A percentile compares a stretch with the other conserved stretches of the same genome.
Evolutionary conservation across 208 protist genomes (phyloP).

Genomic region (Acanthamoeba culbertsoni): DNA sequence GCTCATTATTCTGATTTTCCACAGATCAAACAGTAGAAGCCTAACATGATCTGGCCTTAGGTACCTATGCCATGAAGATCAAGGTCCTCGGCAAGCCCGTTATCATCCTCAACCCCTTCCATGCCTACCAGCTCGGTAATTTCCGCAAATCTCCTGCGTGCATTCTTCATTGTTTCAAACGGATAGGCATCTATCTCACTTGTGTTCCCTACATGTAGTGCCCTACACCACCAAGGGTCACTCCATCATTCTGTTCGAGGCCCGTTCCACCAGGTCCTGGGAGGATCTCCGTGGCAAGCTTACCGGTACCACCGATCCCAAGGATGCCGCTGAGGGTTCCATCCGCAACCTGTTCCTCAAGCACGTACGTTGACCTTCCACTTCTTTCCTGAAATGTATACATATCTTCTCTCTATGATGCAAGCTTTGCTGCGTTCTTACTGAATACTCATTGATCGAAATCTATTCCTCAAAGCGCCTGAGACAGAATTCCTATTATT

Average conservation of each 20-base stretch:
- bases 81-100: conserved; percentile 61
- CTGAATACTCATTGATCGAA: conserved; percentile 7
- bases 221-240: conserved; percentile 63
- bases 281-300: conserved; percentile 58
- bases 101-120: conserved; percentile 63
- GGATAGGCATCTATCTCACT: neutral
- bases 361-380: neutral
- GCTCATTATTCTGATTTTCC: neutral
- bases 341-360: conserved; percentile 59
- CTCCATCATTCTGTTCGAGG: conserved; percentile 60
- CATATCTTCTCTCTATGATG: neutral
- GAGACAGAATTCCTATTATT: neutral
- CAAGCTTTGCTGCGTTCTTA: conserved; percentile 54
- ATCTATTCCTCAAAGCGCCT: conserved; percentile 42
- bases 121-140: conserved; percentile 55
- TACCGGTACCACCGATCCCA: conserved; percentile 53
- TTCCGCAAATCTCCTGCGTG: too few species aligned
- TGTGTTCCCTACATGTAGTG: neutral
- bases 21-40: neutral
- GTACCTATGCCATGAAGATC: conserved; percentile 52
- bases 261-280: conserved; percentile 57
- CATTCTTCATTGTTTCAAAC: neutral
- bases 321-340: conserved; percentile 51
- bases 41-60: neutral
- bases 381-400: neutral